Percentiles rank a stretch among this genome's conserved stretches.
Conservation (phyloP, 1,284 basidiomycete genomes). For the Abortiporus biennis region DNA sequence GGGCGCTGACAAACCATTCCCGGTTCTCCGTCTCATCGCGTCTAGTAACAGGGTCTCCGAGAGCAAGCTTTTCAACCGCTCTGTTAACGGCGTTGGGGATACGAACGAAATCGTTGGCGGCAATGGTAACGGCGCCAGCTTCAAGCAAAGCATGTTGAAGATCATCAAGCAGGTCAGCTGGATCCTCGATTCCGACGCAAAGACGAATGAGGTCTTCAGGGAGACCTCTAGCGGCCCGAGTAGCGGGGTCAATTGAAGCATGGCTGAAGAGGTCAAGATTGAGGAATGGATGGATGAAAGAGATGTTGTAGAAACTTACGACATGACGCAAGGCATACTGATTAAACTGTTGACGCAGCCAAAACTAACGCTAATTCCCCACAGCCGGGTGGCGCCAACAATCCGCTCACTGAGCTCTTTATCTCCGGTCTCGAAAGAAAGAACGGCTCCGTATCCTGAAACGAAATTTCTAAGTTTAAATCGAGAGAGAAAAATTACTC, state of each 20-base stretch:
- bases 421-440: constrained; percentile 93
- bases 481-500: background rate
- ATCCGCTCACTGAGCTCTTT: constrained; percentile 89
- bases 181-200: constrained; percentile 98
- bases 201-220: constrained; percentile 98
- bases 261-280: constrained; percentile 50
- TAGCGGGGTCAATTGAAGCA: constrained; percentile 94
- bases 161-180: constrained; percentile 90
- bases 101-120: constrained; percentile 43
- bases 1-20: constrained; percentile 88
- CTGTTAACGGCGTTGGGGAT: constrained; percentile 44
- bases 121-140: constrained; percentile 76
- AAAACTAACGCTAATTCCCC: constrained; percentile 98
- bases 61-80: constrained; percentile 64
- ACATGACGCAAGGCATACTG: constrained; percentile 99
- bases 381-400: constrained; percentile 87
- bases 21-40: constrained; percentile 33
- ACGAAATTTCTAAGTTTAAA: background rate
- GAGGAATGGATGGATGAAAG: constrained; percentile 8
- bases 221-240: constrained; percentile 87
- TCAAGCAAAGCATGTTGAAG: constrained; percentile 89
- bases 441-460: constrained; percentile 77
- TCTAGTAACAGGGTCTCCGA: constrained; percentile 25
- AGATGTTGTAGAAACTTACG: constrained; percentile 55
- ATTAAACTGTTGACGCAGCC: constrained; percentile 98